phyloP scores from a whole-genome alignment of 305 asterid species.

The Fraxinus xanthoxyloides region DNA sequence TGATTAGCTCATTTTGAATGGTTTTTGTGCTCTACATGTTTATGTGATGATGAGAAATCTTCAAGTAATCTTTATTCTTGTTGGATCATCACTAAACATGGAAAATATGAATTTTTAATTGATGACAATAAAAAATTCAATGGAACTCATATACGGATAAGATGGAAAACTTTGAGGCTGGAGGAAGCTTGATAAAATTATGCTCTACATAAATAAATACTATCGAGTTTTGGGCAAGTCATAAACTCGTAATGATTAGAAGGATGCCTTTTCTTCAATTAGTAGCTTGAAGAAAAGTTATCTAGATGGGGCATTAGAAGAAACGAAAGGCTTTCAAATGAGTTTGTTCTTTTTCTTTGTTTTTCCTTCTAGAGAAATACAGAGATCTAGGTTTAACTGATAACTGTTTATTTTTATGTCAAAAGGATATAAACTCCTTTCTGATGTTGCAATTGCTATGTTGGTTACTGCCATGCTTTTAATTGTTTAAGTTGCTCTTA shows the following conservation, averaged over 20 bases:
- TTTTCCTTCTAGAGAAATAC: background rate
- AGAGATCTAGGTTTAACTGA: background rate
- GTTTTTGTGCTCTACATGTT: background rate
- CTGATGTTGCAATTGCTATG: background rate
- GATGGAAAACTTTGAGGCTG: background rate
- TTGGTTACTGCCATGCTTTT: background rate
- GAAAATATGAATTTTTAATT: background rate
- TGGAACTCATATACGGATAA: background rate
- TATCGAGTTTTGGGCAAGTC: background rate
- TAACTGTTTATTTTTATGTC: background rate
- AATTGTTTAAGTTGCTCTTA: background rate
- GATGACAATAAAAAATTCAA: background rate
- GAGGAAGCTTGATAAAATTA: background rate
- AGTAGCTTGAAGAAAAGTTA: background rate
- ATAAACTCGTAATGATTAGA: background rate
- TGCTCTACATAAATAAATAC: background rate
- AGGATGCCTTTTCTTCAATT: background rate
- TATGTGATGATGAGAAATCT: background rate
- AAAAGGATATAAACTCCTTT: background rate
- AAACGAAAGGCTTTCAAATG: background rate
- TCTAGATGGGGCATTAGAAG: background rate
- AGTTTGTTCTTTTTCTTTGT: background rate
- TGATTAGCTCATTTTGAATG: background rate
- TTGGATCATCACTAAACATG: background rate
- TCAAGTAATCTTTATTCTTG: background rate